A percentile compares a stretch with the other conserved stretches of the same genome.
These are phyloP conservation scores for Ensete ventricosum DNA, from an alignment of 176 grass and related monocot species.

Conservation along the genomic window DNA sequence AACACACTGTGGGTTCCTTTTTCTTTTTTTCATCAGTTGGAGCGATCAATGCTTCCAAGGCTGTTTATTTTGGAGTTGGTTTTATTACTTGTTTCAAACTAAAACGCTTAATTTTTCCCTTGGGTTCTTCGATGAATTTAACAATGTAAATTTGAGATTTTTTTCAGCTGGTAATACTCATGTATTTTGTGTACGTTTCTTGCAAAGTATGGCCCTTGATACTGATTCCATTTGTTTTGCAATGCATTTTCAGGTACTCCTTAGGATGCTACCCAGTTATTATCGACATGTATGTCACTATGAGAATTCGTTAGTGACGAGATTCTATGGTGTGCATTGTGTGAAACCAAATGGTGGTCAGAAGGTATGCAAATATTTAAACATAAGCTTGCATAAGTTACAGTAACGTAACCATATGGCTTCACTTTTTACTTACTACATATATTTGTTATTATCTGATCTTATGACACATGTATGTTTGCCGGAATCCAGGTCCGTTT, in stretches of 20 bases:
- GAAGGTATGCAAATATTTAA: conserved; percentile 26
- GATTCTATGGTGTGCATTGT: conserved; percentile 34
- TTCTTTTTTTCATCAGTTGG: too few relatives aligned
- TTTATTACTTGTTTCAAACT: too few relatives aligned
- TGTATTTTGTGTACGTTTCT: too few relatives aligned
- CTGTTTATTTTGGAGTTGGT: too few relatives aligned
- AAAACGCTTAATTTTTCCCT: too few relatives aligned
- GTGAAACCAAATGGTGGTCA: conserved; percentile 59
- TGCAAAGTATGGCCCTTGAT: neutral
- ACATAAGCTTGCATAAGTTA: neutral
- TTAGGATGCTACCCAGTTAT: conserved; percentile 10
- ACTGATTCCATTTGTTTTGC: neutral
- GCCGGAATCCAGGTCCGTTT: conserved; percentile 49
- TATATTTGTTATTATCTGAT: neutral
- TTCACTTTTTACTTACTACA: neutral
- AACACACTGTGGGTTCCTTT: too few relatives aligned
- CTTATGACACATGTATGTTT: neutral
- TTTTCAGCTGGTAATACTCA: too few relatives aligned
- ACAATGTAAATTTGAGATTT: too few relatives aligned
- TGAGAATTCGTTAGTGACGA: conserved; percentile 5
- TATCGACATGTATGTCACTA: neutral
- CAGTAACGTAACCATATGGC: too few relatives aligned
- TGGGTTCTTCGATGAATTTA: too few relatives aligned
- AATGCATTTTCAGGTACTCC: neutral
- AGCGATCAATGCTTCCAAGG: too few relatives aligned